Conservation (phyloP, 83 land plant genomes). For the Picea abies region DNA sequence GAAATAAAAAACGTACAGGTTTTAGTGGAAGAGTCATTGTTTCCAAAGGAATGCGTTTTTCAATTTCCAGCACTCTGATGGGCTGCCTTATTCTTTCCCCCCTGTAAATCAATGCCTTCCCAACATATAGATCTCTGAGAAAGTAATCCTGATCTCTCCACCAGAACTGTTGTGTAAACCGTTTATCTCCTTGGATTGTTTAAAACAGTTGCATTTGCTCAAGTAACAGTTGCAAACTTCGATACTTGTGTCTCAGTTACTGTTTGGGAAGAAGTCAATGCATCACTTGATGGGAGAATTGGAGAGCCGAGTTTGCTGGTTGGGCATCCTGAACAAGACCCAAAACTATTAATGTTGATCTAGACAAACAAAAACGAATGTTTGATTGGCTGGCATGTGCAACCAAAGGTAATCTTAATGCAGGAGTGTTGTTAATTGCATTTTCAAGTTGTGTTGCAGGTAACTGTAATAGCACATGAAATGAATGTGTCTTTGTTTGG, state of each 20-base stretch:
- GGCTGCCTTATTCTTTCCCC: too few relatives aligned
- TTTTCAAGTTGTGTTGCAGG: constrained; percentile 95
- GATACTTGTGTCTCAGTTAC: constrained; percentile 5
- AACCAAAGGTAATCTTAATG: constrained; percentile 65
- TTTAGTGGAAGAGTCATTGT: too few relatives aligned
- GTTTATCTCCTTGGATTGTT: too few relatives aligned
- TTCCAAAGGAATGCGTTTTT: too few relatives aligned
- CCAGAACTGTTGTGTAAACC: too few relatives aligned
- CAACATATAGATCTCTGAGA: too few relatives aligned
- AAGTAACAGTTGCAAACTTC: constrained; percentile 2
- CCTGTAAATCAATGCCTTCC: too few relatives aligned
- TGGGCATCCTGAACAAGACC: constrained; percentile 68
- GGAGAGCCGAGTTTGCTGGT: constrained; percentile 16
- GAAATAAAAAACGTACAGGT: too few relatives aligned
- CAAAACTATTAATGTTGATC: constrained; percentile 81
- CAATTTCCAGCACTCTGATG: too few relatives aligned
- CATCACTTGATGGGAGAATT: background rate
- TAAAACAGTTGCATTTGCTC: background rate
- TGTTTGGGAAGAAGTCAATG: background rate
- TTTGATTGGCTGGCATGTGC: constrained; percentile 83
- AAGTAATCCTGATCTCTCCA: too few relatives aligned
- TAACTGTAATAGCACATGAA: constrained; percentile 93
- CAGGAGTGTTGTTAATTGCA: constrained; percentile 75
- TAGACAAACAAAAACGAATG: constrained; percentile 75
- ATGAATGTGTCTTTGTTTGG: constrained; percentile 91